These are phyloP conservation scores for Mrakia hoshinonis DNA, from an alignment of 768 basidiomycete species.

Conservation along the genomic window DNA sequence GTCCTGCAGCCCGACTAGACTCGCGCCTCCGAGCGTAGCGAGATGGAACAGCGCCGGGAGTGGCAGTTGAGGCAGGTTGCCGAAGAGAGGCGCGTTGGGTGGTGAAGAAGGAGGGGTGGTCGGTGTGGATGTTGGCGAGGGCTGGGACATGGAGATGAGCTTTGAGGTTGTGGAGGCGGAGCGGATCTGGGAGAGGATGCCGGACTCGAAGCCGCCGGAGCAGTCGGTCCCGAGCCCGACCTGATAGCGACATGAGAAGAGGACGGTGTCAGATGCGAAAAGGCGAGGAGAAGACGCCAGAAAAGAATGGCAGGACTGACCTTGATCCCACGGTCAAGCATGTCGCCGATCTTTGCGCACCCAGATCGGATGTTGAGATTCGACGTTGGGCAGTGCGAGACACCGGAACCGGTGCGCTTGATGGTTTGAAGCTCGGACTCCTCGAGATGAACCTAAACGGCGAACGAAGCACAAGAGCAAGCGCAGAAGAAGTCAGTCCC, in stretches of 20 bases:
- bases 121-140: conserved; percentile 52
- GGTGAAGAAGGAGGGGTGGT: conserved; percentile 71
- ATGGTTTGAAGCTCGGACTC: conserved; percentile 66
- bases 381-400: conserved; percentile 80
- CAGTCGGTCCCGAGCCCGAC: conserved; percentile 87
- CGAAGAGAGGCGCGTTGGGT: conserved; percentile 47
- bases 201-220: conserved; percentile 75
- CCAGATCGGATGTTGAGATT: conserved; percentile 88
- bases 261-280: neutral
- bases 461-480: neutral
- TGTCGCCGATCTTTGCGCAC: conserved; percentile 64
- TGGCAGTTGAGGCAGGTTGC: conserved; percentile 48
- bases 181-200: conserved; percentile 62
- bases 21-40: conserved; percentile 84
- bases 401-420: conserved; percentile 55
- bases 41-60: conserved; percentile 74
- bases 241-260: conserved; percentile 42
- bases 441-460: conserved; percentile 49
- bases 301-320: conserved; percentile 43
- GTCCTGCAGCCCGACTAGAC: conserved; percentile 61
- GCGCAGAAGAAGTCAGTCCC: neutral
- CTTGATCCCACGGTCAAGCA: conserved; percentile 79
- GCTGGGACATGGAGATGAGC: conserved; percentile 47
- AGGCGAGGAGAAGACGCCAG: neutral
- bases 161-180: conserved; percentile 67